These are phyloP conservation scores for Ophiostoma ips DNA, from an alignment of 2,329 filamentous ascomycete species.

Conservation along the genomic window DNA sequence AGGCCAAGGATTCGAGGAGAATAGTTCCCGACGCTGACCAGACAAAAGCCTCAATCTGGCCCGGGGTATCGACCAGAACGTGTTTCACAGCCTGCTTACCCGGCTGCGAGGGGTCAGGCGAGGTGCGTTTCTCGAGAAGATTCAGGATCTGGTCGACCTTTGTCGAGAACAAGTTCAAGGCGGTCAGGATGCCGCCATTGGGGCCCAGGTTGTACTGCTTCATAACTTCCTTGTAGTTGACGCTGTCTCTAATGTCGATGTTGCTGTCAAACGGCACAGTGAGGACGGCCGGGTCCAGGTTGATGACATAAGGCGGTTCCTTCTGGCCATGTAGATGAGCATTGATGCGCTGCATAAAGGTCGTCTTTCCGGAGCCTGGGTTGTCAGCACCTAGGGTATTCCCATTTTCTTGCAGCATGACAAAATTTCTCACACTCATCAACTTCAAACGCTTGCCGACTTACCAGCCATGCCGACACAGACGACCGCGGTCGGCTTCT, in stretches of 20 bases:
- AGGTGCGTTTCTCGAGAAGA: slow-evolving; percentile 77
- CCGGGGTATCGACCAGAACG: slow-evolving; percentile 88
- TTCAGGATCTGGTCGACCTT: slow-evolving; percentile 92
- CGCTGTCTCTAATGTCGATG: slow-evolving; percentile 96
- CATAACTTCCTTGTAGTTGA: slow-evolving; percentile 99
- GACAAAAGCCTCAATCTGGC: slow-evolving; percentile 97
- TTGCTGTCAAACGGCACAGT: slow-evolving; percentile 92
- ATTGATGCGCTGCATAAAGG: slow-evolving; percentile 98
- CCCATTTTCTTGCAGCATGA: neutral
- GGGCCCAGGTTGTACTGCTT: slow-evolving; percentile 96
- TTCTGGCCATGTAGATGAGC: slow-evolving; percentile 73
- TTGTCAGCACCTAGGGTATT: neutral
- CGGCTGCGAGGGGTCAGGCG: slow-evolving; percentile 45
- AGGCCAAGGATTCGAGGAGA: slow-evolving; percentile 80
- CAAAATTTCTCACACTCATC: no score
- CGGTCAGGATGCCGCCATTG: slow-evolving; percentile 93
- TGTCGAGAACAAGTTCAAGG: slow-evolving; percentile 89
- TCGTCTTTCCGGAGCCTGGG: slow-evolving; percentile 89
- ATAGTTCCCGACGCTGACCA: slow-evolving; percentile 96
- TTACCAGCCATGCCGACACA: slow-evolving; percentile 93
- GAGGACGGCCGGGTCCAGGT: slow-evolving; percentile 89
- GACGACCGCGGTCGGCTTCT: slow-evolving; percentile 62
- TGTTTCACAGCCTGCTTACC: slow-evolving; percentile 55
- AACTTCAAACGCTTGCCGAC: slow-evolving; percentile 12
- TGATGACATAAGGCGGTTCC: slow-evolving; percentile 83